Conservation (phyloP, 2,329 filamentous ascomycete genomes). For the Dryadomyces sulphureus region DNA sequence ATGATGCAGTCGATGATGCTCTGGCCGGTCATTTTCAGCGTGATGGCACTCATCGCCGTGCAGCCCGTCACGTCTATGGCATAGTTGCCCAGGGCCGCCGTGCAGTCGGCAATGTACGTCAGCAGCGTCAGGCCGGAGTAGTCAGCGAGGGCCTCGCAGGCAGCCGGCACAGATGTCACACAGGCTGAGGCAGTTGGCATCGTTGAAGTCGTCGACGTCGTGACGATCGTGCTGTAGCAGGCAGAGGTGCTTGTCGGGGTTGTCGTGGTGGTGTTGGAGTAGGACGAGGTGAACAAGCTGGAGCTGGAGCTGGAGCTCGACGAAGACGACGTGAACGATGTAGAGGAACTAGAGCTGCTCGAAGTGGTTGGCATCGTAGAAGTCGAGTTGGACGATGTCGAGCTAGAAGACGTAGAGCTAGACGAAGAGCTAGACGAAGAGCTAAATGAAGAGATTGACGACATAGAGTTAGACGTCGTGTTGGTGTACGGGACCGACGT, state of each 20-base stretch:
- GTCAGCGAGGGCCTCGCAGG: conserved; percentile 4
- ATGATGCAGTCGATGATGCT: conserved; percentile 7
- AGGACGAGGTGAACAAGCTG: not conserved
- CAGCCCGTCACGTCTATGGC: conserved; percentile 1
- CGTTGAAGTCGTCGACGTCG: not conserved
- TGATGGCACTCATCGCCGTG: not conserved
- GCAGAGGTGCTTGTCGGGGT: not conserved
- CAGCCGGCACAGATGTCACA: conserved; percentile 2
- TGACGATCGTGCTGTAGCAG: not conserved
- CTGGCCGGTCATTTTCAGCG: not conserved
- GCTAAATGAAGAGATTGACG: not conserved
- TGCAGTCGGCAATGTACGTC: conserved; percentile 2
- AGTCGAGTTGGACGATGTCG: not conserved
- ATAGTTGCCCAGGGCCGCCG: conserved; percentile 8
- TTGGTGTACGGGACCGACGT: conserved; percentile 1
- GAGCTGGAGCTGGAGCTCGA: not conserved
- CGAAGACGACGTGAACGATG: not conserved
- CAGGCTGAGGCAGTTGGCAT: not conserved
- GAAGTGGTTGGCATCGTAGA: not conserved
- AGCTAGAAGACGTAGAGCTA: not conserved
- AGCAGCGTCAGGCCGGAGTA: conserved; percentile 1
- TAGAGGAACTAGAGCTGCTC: not conserved
- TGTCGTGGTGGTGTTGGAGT: not conserved
- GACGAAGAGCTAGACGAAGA: not conserved
- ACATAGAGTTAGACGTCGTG: not conserved